Evolutionary conservation across 2,329 filamentous ascomycete genomes (phyloP).

Genomic region (Aspergillus proliferans): DNA sequence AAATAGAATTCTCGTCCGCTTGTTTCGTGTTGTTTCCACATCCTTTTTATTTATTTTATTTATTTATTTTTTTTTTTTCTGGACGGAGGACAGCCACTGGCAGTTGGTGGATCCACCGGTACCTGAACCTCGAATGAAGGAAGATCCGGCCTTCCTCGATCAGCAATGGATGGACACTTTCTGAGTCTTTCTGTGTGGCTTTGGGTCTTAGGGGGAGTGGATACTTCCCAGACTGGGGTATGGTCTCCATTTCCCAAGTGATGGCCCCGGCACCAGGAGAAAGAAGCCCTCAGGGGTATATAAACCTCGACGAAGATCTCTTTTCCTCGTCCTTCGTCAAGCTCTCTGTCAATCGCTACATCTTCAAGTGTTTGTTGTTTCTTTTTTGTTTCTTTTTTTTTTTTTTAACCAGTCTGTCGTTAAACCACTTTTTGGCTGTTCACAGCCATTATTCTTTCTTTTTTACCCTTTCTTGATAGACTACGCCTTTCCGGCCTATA

Average conservation of each 20-base stretch:
- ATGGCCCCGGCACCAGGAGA: slow-evolving; percentile 5
- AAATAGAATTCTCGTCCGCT: slow-evolving; percentile 17
- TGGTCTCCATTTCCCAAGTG: slow-evolving; percentile 6
- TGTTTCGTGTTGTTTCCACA: slow-evolving; percentile 17
- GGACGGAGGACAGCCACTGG: slow-evolving; percentile 4
- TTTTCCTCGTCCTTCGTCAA: slow-evolving; percentile 12
- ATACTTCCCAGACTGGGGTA: slow-evolving; percentile 7
- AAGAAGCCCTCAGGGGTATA: slow-evolving; percentile 27
- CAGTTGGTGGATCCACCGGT: slow-evolving; percentile 13
- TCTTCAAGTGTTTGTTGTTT: slow-evolving; percentile 15
- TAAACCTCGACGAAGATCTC: slow-evolving; percentile 24
- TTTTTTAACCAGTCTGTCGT: slow-evolving; percentile 26
- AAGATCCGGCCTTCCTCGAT: slow-evolving; percentile 18
- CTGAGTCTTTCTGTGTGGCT: not conserved
- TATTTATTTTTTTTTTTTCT: not conserved
- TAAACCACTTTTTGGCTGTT: slow-evolving; percentile 19
- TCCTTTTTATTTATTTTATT: slow-evolving; percentile 1
- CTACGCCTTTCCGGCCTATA: slow-evolving; percentile 1
- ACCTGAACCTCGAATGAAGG: slow-evolving; percentile 5
- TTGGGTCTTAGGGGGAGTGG: not conserved
- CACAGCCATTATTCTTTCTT: slow-evolving; percentile 11
- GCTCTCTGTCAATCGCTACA: slow-evolving; percentile 17
- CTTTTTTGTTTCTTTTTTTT: slow-evolving; percentile 15
- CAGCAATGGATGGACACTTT: slow-evolving; percentile 1
- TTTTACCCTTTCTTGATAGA: slow-evolving; percentile 12